Evolutionary conservation across 108 stramenopile species (phyloP).

Genomic region (Phaeodactylum tricornutum): DNA sequence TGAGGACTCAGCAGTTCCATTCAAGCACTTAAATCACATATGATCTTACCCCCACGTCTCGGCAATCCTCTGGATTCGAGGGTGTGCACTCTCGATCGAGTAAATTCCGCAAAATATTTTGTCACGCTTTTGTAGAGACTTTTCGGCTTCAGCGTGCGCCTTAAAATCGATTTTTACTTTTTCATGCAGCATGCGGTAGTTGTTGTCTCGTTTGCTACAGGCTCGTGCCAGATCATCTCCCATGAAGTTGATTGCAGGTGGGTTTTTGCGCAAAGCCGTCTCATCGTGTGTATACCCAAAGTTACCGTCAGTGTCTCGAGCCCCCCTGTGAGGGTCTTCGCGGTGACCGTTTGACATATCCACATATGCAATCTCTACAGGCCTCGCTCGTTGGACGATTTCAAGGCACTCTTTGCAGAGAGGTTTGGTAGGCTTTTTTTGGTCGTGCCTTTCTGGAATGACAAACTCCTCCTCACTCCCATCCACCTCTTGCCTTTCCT

Average conservation of each 20-base stretch:
- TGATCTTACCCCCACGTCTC: conserved; percentile 63
- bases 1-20: neutral
- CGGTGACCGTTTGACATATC: conserved; percentile 48
- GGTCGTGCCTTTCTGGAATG: conserved; percentile 7
- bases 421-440: conserved; percentile 47
- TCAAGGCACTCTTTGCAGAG: conserved; percentile 38
- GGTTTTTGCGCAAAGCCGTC: conserved; percentile 51
- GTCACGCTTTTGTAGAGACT: conserved; percentile 34
- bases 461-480: neutral
- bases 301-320: conserved; percentile 58
- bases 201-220: conserved; percentile 40
- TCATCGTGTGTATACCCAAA: conserved; percentile 81
- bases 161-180: conserved; percentile 65
- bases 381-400: conserved; percentile 51
- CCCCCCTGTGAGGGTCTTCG: conserved; percentile 74
- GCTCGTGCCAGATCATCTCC: conserved; percentile 28
- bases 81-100: conserved; percentile 64
- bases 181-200: conserved; percentile 62
- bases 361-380: conserved; percentile 49
- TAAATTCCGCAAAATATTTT: conserved; percentile 84
- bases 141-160: conserved; percentile 38
- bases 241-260: conserved; percentile 43
- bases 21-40: neutral
- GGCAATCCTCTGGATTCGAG: conserved; percentile 48
- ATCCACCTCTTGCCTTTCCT: neutral